Conservation (phyloP, 2,329 filamentous ascomycete species). For the Diaporthe citriasiana region DNA sequence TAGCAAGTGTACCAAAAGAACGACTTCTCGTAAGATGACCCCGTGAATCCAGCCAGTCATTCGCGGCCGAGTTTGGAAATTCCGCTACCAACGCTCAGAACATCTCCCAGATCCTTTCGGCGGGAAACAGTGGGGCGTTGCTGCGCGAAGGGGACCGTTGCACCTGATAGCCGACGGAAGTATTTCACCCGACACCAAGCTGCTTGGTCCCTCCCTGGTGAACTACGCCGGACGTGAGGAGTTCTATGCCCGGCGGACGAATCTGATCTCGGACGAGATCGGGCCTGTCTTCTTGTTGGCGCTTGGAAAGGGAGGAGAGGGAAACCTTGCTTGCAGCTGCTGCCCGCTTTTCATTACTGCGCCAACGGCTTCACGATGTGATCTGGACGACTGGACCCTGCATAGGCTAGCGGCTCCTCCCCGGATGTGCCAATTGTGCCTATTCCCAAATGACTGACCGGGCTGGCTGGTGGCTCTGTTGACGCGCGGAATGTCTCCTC, state of each 20-base stretch:
- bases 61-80: not conserved
- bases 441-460: not conserved
- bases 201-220: constrained; percentile 14
- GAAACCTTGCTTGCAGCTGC: constrained; percentile 1
- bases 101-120: constrained; percentile 3
- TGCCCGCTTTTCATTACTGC: not conserved
- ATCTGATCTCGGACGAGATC: not conserved
- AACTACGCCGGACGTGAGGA: not conserved
- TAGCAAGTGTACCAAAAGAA: not conserved
- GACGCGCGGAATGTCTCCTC: constrained; percentile 12
- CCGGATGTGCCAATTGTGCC: not conserved
- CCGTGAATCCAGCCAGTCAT: not conserved
- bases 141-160: constrained; percentile 5
- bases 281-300: not conserved
- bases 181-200: constrained; percentile 16
- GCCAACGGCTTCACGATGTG: not conserved
- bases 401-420: not conserved
- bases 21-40: not conserved
- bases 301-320: not conserved
- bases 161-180: constrained; percentile 21
- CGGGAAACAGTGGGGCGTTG: constrained; percentile 7
- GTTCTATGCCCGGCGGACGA: constrained; percentile 15
- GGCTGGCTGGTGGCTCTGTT: not conserved
- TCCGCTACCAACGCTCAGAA: not conserved
- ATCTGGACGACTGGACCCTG: not conserved